phyloP scores from a whole-genome alignment of 2,329 filamentous ascomycete species.

The Thermothelomyces thermophilus region DNA sequence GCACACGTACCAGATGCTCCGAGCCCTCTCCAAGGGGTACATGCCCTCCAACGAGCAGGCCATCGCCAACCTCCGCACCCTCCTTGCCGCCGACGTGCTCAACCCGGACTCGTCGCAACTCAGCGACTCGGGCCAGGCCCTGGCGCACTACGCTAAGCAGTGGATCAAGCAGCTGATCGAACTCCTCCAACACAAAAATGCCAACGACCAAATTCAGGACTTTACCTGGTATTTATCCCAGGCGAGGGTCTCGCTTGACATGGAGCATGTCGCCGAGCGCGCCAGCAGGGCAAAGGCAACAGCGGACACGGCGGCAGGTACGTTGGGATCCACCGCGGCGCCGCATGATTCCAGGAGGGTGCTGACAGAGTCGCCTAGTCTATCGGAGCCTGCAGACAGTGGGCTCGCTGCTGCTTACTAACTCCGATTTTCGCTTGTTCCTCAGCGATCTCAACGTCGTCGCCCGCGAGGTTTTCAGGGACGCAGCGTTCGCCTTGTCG shows the following conservation, averaged over 20 bases:
- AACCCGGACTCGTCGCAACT: constrained; percentile 69
- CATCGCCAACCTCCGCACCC: constrained; percentile 70
- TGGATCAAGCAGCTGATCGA: constrained; percentile 76
- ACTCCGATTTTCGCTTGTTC: constrained; percentile 84
- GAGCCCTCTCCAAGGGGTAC: constrained; percentile 74
- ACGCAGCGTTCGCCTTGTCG: constrained; percentile 75
- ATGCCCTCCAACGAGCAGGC: constrained; percentile 88
- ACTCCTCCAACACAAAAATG: constrained; percentile 77
- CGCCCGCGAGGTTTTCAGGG: constrained; percentile 76
- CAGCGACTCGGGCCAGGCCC: constrained; percentile 67
- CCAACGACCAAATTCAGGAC: constrained; percentile 79
- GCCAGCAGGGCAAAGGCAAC: constrained; percentile 58
- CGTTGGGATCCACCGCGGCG: constrained; percentile 21
- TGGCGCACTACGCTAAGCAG: constrained; percentile 64
- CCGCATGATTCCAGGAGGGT: not conserved
- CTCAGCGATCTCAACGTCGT: constrained; percentile 73
- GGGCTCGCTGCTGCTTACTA: constrained; percentile 76
- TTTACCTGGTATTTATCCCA: constrained; percentile 80
- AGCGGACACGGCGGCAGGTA: constrained; percentile 66
- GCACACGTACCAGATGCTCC: constrained; percentile 86
- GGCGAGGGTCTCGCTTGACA: constrained; percentile 63
- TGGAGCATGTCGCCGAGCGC: constrained; percentile 54
- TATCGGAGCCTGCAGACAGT: constrained; percentile 80
- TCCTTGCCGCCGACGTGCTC: constrained; percentile 71
- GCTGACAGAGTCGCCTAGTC: constrained; percentile 42